These are phyloP conservation scores for Globisporangium takayamanum DNA, from an alignment of 352 stramenopile species.

Conservation along the genomic window DNA sequence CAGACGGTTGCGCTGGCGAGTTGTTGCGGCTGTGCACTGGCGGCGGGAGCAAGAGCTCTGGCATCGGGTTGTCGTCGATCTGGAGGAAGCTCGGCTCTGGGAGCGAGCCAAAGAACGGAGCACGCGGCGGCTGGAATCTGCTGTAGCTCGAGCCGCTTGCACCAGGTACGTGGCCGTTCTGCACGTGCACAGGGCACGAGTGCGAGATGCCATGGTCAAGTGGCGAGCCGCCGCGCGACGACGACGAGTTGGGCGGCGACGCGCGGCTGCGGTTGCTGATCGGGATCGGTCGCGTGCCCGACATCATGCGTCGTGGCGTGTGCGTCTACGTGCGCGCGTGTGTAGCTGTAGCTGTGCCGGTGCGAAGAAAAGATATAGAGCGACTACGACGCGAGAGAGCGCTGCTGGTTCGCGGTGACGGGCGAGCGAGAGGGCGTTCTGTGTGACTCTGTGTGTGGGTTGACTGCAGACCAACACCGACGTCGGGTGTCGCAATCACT, in stretches of 20 bases:
- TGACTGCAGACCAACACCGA: slow-evolving; percentile 1
- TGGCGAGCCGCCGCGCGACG: slow-evolving; percentile 14
- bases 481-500: neutral
- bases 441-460: neutral
- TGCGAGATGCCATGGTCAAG: slow-evolving; percentile 33
- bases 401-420: neutral
- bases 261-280: slow-evolving; percentile 13
- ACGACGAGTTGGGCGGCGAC: slow-evolving; percentile 12
- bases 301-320: slow-evolving; percentile 1
- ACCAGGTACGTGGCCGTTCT: slow-evolving; percentile 24
- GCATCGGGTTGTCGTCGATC: slow-evolving; percentile 37
- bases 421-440: neutral
- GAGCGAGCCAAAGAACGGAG: slow-evolving; percentile 53
- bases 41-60: slow-evolving; percentile 49
- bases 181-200: slow-evolving; percentile 55
- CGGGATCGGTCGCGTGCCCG: slow-evolving; percentile 12
- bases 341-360: neutral
- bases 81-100: slow-evolving; percentile 55
- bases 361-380: neutral
- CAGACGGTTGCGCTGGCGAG: slow-evolving; percentile 25
- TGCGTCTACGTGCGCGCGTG: neutral
- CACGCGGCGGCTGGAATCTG: slow-evolving; percentile 37
- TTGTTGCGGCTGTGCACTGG: slow-evolving; percentile 25
- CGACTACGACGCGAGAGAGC: neutral
- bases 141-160: slow-evolving; percentile 10